Conservation (phyloP, 768 basidiomycete genomes). For the Tylopilus sp. region DNA sequence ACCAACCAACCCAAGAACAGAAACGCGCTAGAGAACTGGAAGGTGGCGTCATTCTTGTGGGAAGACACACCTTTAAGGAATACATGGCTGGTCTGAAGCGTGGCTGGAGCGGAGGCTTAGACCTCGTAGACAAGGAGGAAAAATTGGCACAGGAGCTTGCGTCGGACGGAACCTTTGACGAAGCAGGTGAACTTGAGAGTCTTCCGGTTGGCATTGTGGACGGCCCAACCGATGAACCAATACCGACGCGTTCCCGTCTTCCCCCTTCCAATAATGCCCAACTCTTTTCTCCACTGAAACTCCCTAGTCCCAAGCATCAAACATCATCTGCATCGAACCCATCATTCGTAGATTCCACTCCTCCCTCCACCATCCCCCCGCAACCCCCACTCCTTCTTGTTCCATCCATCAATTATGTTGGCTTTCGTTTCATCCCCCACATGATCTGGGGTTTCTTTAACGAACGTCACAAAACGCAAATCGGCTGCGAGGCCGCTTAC, state of each 20-base stretch:
- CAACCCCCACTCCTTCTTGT: constrained; percentile 81
- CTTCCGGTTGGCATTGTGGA: constrained; percentile 22
- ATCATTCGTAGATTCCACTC: constrained; percentile 38
- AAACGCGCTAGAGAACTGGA: constrained; percentile 57
- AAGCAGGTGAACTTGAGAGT: constrained; percentile 41
- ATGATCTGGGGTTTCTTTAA: constrained; percentile 96
- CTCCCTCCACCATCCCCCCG: constrained; percentile 58
- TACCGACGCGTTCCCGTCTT: constrained; percentile 40
- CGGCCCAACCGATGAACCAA: constrained; percentile 35
- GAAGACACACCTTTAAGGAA: constrained; percentile 91
- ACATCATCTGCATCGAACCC: constrained; percentile 15
- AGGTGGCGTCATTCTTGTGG: constrained; percentile 85
- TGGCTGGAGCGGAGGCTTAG: constrained; percentile 78
- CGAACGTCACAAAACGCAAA: constrained; percentile 71
- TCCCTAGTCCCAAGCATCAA: constrained; percentile 18
- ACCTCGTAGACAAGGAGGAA: constrained; percentile 70
- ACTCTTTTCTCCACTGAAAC: constrained; percentile 33
- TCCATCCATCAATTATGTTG: constrained; percentile 71
- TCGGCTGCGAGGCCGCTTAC: constrained; percentile 82
- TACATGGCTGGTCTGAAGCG: constrained; percentile 82
- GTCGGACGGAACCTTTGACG: constrained; percentile 76
- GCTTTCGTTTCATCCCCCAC: constrained; percentile 77
- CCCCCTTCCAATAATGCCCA: constrained; percentile 31
- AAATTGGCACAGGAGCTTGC: constrained; percentile 62
- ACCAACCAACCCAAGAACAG: constrained; percentile 49